phyloP scores from a whole-genome alignment of 257 asterid species.

The Thymus quinquecostatus region DNA sequence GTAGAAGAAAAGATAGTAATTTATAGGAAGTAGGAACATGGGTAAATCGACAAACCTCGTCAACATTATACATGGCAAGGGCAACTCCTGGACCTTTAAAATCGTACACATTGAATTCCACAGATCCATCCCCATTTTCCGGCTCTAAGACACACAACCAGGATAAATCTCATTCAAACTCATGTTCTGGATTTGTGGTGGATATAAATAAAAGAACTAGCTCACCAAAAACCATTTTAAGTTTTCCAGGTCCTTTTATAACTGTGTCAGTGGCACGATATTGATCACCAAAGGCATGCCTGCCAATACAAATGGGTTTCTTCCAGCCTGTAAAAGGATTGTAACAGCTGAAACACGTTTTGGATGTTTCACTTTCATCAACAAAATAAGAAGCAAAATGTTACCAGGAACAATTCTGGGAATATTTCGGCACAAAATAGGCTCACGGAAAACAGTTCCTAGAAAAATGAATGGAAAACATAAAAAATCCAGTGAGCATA shows the following conservation, averaged over 20 bases:
- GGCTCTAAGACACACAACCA: constrained; percentile 52
- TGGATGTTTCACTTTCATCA: constrained; percentile 22
- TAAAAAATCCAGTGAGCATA: constrained; percentile 21
- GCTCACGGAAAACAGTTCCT: constrained; percentile 97
- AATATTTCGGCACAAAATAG: constrained; percentile 77
- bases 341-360: constrained; percentile 26
- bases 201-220: neutral
- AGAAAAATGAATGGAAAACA: constrained; percentile 19
- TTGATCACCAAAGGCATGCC: constrained; percentile 97
- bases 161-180: constrained; percentile 12
- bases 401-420: constrained; percentile 89
- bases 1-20: constrained; percentile 15
- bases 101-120: constrained; percentile 66
- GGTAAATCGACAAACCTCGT: constrained; percentile 56
- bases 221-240: constrained; percentile 90
- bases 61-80: constrained; percentile 88
- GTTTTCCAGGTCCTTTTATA: constrained; percentile 84
- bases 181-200: constrained; percentile 1
- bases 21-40: constrained; percentile 19
- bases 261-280: constrained; percentile 83
- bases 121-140: constrained; percentile 65
- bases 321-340: constrained; percentile 72
- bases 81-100: constrained; percentile 93
- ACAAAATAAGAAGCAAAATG: constrained; percentile 23
- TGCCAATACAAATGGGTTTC: constrained; percentile 91